Percentiles rank a stretch among this genome's conserved stretches.
These are phyloP conservation scores for Ceratonia siliqua DNA, from an alignment of 306 rosid genomes.

Conservation along the genomic window DNA sequence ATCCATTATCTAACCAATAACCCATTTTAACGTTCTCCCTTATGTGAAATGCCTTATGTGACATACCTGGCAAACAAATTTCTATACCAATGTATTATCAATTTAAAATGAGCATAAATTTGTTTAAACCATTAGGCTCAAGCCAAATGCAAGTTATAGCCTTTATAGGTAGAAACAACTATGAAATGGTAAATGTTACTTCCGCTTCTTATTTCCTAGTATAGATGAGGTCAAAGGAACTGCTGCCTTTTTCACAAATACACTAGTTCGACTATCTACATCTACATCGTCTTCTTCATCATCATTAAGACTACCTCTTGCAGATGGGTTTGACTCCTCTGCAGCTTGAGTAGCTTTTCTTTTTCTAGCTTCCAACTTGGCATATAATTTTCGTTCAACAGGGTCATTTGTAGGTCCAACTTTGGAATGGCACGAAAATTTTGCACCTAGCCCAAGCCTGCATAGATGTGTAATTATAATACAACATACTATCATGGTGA, in stretches of 20 bases:
- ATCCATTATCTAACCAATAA: too few relatives aligned
- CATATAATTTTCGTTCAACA: slow-evolving; percentile 60
- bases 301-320: slow-evolving; percentile 36
- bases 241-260: slow-evolving; percentile 59
- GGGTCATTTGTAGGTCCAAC: slow-evolving; percentile 65
- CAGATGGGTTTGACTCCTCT: slow-evolving; percentile 40
- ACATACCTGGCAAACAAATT: too few relatives aligned
- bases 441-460: slow-evolving; percentile 94
- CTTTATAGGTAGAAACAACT: background rate
- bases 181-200: slow-evolving; percentile 26
- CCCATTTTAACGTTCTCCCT: too few relatives aligned
- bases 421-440: slow-evolving; percentile 57
- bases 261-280: slow-evolving; percentile 66
- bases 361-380: slow-evolving; percentile 57
- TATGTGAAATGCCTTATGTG: too few relatives aligned
- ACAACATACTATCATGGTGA: background rate
- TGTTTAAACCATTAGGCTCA: slow-evolving; percentile 30
- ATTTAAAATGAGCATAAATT: too few relatives aligned
- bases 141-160: slow-evolving; percentile 25
- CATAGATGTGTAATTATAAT: slow-evolving; percentile 4
- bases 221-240: slow-evolving; percentile 31
- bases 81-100: too few relatives aligned
- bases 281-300: slow-evolving; percentile 43
- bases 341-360: slow-evolving; percentile 60
- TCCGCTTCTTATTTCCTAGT: slow-evolving; percentile 53